These are phyloP conservation scores for Colletotrichum brevisporum DNA, from an alignment of 2,329 filamentous ascomycete species.

Conservation along the genomic window DNA sequence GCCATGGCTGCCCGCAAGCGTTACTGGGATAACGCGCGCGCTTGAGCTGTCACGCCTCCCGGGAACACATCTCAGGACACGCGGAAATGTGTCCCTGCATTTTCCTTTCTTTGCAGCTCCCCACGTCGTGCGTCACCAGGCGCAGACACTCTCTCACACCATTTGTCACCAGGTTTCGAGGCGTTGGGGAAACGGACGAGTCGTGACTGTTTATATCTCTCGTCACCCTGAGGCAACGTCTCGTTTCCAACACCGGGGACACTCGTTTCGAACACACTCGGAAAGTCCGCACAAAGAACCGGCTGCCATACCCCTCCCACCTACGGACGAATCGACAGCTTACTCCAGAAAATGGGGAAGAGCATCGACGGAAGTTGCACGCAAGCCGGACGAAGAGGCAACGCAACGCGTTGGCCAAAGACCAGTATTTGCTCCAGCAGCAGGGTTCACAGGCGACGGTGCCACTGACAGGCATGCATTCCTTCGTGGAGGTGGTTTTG, in stretches of 20 bases:
- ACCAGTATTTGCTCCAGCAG: not conserved
- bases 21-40: conserved; percentile 66
- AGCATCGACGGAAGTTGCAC: not conserved
- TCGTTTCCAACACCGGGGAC: not conserved
- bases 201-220: not conserved
- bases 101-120: not conserved
- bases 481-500: not conserved
- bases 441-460: not conserved
- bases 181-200: conserved; percentile 11
- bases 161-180: conserved; percentile 2
- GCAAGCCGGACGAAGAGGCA: not conserved
- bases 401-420: not conserved
- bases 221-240: not conserved
- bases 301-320: not conserved
- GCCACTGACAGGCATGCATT: conserved; percentile 8
- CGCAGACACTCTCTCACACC: not conserved
- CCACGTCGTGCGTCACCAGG: not conserved
- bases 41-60: conserved; percentile 45
- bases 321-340: not conserved
- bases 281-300: conserved; percentile 4
- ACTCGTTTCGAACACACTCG: not conserved
- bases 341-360: too few species aligned
- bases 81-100: not conserved
- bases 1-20: conserved; percentile 63
- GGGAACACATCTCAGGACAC: not conserved